Evolutionary conservation across 1,139 yeast species (phyloP), one percentile per base, ranked within the genome.

Genomic region (Nakaseomyces delphensis): DNA sequence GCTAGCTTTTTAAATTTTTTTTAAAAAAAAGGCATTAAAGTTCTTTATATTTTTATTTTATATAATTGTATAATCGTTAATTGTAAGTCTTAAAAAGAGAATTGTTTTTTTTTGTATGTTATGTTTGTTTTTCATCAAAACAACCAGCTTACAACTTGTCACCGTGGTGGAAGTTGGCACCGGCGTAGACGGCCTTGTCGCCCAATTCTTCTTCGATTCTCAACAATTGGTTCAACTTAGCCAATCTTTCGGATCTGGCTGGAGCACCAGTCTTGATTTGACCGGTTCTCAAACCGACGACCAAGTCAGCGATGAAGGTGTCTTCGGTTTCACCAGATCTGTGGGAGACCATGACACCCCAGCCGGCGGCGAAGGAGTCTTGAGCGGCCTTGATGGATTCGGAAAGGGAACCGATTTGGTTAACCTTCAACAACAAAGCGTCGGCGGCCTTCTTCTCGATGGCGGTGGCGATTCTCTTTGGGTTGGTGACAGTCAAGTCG

Each of bases 231-330:
- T 83, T 83, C 71, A 82, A 82, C 77, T 89, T 89, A 68, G 96
- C 96, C 70, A 89, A 81, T 80, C 97, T 87, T 77, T 89, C 97
- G 56, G 96, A 85, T 78, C 97, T 86, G 59, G 96, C 95, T 67
- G 96, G 96, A 66, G 97, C 96, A 81, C 97, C 97, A 60, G 96
- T 83, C 87, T 89, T 89, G 71, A 89, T 82, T 78, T 89, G 96
- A 69, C 96, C 96, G 58, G 95, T 65, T 79, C 96, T 84, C 69
- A 89, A 77, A 75, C 96, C 97, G 62, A 89, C 96, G 60, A 87
- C 75, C 67, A 89, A 78, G 72, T 89, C 96, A 65, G 97, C 96
- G 71, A 89, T 87, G 76, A 84, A 81, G 60, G 94, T 82, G 74
- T 89, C 97, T 76, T 89, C 97, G 56, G 96, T 87, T 79, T 89